These are phyloP conservation scores for Leccinum brunneo-olivaceum DNA, from an alignment of 1,284 basidiomycete genomes.

Conservation along the genomic window DNA sequence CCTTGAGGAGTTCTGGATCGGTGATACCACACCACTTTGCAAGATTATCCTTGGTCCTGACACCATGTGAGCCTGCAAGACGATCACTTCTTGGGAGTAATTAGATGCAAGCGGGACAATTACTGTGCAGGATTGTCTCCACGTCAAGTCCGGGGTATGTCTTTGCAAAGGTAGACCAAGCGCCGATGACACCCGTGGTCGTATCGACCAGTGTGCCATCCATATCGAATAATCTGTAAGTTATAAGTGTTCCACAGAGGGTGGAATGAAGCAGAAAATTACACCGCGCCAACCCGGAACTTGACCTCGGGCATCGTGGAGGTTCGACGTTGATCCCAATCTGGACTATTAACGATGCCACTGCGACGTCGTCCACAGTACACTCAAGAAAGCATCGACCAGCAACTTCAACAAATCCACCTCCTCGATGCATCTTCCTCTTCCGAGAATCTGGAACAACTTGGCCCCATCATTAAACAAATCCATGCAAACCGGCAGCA, in stretches of 20 bases:
- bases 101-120: slow-evolving; percentile 15
- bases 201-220: slow-evolving; percentile 75
- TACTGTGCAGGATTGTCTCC: slow-evolving; percentile 56
- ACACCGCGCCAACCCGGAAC: slow-evolving; percentile 53
- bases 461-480: slow-evolving; percentile 88
- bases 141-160: slow-evolving; percentile 61
- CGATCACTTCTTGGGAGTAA: slow-evolving; percentile 1
- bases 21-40: slow-evolving; percentile 62
- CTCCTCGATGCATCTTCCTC: slow-evolving; percentile 78
- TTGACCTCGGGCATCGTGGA: slow-evolving; percentile 40
- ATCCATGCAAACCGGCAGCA: slow-evolving; percentile 89
- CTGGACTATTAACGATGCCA: slow-evolving; percentile 45
- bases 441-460: slow-evolving; percentile 88
- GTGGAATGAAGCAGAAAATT: slow-evolving; percentile 18
- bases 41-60: slow-evolving; percentile 77
- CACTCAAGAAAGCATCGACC: slow-evolving; percentile 75
- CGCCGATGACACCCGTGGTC: slow-evolving; percentile 65
- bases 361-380: slow-evolving; percentile 68
- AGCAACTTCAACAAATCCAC: slow-evolving; percentile 82
- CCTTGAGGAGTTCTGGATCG: slow-evolving; percentile 64
- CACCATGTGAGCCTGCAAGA: slow-evolving; percentile 67
- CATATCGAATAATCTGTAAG: slow-evolving; percentile 68
- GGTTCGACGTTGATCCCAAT: slow-evolving; percentile 3
- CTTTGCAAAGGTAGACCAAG: slow-evolving; percentile 63
- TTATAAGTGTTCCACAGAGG: slow-evolving; percentile 8